Evolutionary conservation across 176 grass and related monocot genomes (phyloP), one percentile per base, ranked within the genome.

Genomic region (barley (Hordeum vulgare)): DNA sequence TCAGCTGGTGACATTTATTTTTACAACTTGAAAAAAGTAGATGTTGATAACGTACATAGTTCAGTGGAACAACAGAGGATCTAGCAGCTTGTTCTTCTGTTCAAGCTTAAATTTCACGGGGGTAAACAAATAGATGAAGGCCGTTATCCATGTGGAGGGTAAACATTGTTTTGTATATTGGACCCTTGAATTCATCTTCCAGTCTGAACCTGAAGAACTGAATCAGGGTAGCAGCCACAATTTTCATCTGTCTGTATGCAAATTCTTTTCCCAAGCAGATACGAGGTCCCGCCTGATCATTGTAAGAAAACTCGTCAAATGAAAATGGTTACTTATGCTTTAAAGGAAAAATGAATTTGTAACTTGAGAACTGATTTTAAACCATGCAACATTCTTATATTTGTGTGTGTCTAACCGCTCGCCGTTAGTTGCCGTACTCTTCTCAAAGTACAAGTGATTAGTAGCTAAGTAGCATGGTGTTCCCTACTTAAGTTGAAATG

Each of bases 191-290:
- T 49, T 90, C 81, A 33, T 94, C 87, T 25, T 75, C 29, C 7
- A 90, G 61, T 24, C 24, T 85, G 79, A 90, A 88, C 69, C 10
- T 42, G 79, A 92, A 90, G 70, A 88, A 92, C 0, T 64, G 80
- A 29, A 92, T 69, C 20, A 92, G 87, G 42, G 81, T 66, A 1
- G 87, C 87, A 9, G 90, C 85, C 13, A 90, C 88, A 28, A 86
- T 70, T 71, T 95, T 95, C 90, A 95, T 90, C 70, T 92, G 93
- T 56, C 82, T 77, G 33, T 88, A 92, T 8, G 93, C 90, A 60
- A 95, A 92, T 6, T 95, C 90, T 25, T 92, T 92, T 5, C 85
- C 93, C 44, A 88, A n/a, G 42, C 93, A 92, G 6, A 92, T 92
- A 75, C 87, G 85, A 70, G 87, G 93, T 3, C 90, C 90, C 1